phyloP scores from a whole-genome alignment of 140 eudicot genomes.

The Flaveria floridana region DNA sequence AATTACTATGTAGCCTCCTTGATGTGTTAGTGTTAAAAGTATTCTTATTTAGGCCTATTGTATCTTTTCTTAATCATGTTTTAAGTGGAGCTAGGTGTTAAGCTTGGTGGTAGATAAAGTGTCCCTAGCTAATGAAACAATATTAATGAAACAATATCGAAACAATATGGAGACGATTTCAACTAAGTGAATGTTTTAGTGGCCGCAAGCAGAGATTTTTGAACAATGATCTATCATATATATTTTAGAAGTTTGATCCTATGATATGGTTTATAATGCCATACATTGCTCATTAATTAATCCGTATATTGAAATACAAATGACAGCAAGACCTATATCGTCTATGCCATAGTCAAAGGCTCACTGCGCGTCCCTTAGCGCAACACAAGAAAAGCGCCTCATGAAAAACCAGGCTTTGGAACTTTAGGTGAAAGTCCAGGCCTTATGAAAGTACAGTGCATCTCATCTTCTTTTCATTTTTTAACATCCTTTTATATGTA shows the following conservation, averaged over 20 bases:
- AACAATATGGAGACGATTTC: background rate
- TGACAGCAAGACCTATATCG: background rate
- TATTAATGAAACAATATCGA: too few relatives aligned
- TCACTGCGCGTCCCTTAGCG: too few relatives aligned
- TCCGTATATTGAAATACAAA: background rate
- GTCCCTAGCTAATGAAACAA: background rate
- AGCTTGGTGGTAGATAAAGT: conserved; percentile 4
- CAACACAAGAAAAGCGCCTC: too few relatives aligned
- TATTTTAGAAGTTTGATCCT: conserved; percentile 3
- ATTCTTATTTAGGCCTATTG: background rate
- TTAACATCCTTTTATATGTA: too few relatives aligned
- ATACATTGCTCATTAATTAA: conserved; percentile 5
- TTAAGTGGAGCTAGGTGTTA: conserved; percentile 2
- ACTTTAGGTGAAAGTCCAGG: too few relatives aligned
- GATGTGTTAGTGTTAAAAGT: background rate
- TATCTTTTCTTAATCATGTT: background rate
- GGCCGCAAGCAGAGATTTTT: background rate
- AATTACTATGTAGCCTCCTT: background rate
- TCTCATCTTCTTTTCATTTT: too few relatives aligned
- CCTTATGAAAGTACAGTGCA: too few relatives aligned
- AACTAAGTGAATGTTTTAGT: background rate
- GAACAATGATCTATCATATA: background rate
- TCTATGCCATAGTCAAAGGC: background rate
- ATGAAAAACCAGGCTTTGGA: too few relatives aligned
- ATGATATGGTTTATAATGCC: conserved; percentile 1